Evolutionary conservation across 139 green algal species (phyloP).

Genomic region (Mychonastes homosphaera): DNA sequence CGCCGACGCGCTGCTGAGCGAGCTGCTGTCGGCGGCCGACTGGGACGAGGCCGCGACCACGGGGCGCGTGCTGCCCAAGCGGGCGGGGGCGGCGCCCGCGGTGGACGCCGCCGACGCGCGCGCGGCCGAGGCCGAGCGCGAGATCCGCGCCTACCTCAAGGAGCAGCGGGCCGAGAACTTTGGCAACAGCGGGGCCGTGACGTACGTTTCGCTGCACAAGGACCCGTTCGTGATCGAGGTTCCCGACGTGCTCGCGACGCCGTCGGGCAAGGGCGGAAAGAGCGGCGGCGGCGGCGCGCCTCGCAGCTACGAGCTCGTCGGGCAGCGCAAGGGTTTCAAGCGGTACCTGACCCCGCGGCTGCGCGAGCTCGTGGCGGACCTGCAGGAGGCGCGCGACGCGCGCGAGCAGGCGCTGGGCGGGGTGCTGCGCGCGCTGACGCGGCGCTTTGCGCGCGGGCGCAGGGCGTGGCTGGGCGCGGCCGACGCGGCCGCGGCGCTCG

Average conservation of each 20-base stretch:
- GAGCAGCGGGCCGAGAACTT: conserved; percentile 16
- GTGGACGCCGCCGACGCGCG: conserved; percentile 54
- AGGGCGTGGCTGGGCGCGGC: conserved; percentile 62
- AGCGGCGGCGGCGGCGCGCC: conserved; percentile 17
- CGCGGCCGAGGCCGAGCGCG: conserved; percentile 40
- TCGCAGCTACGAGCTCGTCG: conserved; percentile 35
- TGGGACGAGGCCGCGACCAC: conserved; percentile 64
- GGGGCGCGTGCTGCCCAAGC: conserved; percentile 58
- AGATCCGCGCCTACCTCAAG: conserved; percentile 42
- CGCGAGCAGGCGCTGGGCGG: conserved; percentile 46
- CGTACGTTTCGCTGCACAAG: conserved; percentile 71
- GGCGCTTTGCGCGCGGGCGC: conserved; percentile 41
- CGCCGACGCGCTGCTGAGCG: conserved; percentile 9
- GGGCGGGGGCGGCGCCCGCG: conserved; percentile 49
- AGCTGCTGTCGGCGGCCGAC: conserved; percentile 40
- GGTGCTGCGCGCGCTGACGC: conserved; percentile 52
- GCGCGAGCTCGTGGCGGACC: conserved; percentile 40
- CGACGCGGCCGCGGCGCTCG: conserved; percentile 61
- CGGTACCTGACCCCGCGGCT: conserved; percentile 51
- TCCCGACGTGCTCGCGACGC: conserved; percentile 34
- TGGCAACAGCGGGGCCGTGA: conserved; percentile 22
- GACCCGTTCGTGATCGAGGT: conserved; percentile 84
- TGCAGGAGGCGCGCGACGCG: conserved; percentile 29
- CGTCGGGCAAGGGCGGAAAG: no score
- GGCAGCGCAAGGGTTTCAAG: conserved; percentile 72